phyloP scores from a whole-genome alignment of 1,284 basidiomycete species.

The Caloboletus inedulis region DNA sequence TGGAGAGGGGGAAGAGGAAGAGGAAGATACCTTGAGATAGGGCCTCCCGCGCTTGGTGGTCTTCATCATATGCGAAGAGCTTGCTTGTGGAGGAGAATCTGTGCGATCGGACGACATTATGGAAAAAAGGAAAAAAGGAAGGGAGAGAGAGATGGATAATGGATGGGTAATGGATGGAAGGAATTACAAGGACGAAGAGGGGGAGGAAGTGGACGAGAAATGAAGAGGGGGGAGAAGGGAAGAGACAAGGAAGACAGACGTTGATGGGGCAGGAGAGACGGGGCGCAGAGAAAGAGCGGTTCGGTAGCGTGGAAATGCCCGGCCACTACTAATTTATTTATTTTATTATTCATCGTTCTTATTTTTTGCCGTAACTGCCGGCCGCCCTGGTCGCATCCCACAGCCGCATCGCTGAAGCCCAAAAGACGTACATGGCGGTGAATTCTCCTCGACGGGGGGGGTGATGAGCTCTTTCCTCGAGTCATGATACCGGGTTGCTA shows the following conservation, averaged over 20 bases:
- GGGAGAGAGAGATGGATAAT: too few relatives aligned
- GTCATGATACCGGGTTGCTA: slow-evolving; percentile 1
- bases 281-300: slow-evolving; percentile 20
- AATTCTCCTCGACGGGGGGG: background rate
- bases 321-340: slow-evolving; percentile 29
- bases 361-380: slow-evolving; percentile 24
- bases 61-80: slow-evolving; percentile 93
- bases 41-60: slow-evolving; percentile 91
- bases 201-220: slow-evolving; percentile 21
- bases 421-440: slow-evolving; percentile 2
- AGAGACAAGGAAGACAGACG: slow-evolving; percentile 31
- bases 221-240: slow-evolving; percentile 28
- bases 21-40: slow-evolving; percentile 73
- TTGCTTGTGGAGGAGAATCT: slow-evolving; percentile 41
- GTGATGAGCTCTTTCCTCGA: background rate
- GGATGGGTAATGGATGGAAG: slow-evolving; percentile 28
- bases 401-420: slow-evolving; percentile 3
- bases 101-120: slow-evolving; percentile 42
- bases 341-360: slow-evolving; percentile 21
- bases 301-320: slow-evolving; percentile 25
- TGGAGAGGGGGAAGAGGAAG: slow-evolving; percentile 2
- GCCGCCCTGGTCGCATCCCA: slow-evolving; percentile 21
- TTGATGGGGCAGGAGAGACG: slow-evolving; percentile 22
- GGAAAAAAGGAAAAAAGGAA: slow-evolving; percentile 19
- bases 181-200: slow-evolving; percentile 23